phyloP scores from a whole-genome alignment of 2,329 filamentous ascomycete genomes.

The Diaporthe sp. region DNA sequence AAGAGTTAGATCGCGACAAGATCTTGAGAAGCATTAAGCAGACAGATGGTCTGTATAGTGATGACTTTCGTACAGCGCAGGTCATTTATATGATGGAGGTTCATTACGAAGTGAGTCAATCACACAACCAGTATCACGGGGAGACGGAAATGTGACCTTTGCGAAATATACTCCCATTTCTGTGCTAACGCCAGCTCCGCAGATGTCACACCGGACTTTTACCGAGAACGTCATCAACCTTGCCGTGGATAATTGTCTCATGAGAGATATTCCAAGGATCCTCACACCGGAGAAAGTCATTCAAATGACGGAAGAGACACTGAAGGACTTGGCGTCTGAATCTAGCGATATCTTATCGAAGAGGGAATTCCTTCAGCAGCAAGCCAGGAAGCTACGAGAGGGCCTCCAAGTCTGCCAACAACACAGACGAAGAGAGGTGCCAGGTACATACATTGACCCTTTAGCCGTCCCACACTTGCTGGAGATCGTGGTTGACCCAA shows the following conservation, averaged over 20 bases:
- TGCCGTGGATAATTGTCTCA: slow-evolving; percentile 5
- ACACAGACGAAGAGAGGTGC: neutral
- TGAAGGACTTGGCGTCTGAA: neutral
- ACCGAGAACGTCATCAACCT: slow-evolving; percentile 1
- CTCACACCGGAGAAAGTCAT: neutral
- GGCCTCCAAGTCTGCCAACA: neutral
- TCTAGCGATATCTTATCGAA: neutral
- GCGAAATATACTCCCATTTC: no score
- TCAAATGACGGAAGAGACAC: neutral
- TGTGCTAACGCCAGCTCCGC: neutral
- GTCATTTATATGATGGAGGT: neutral
- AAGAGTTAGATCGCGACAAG: neutral
- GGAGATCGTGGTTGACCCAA: neutral
- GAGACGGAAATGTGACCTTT: no score
- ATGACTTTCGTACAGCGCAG: neutral
- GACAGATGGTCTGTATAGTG: no score
- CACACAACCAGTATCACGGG: no score
- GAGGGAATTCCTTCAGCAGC: neutral
- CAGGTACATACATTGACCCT: neutral
- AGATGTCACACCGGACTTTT: neutral
- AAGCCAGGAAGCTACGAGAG: neutral
- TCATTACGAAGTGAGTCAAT: neutral
- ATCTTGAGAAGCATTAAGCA: neutral
- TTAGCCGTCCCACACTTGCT: no score
- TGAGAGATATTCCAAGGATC: neutral